Evolutionary conservation across 2,329 filamentous ascomycete species (phyloP), one percentile per base, ranked within the genome.

Genomic region (Byssochlamys sp.): DNA sequence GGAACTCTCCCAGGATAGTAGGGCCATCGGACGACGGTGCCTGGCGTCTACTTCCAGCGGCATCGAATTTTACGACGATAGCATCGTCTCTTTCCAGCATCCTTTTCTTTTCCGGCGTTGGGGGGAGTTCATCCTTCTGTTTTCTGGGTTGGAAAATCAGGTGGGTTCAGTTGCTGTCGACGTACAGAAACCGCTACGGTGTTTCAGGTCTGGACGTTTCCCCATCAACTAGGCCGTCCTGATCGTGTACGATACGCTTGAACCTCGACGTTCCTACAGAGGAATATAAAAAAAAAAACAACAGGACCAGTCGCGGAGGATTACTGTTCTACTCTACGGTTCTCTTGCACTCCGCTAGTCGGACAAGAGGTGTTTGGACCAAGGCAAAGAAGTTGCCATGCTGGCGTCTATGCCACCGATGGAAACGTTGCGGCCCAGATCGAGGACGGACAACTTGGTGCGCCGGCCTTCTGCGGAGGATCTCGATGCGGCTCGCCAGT

Each of bases 381-480:
- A 45, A 3, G 14, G 35, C 35, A 45, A 26, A 53, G 19, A 53
- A 60, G 57, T 67, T 64, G 69, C 65, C 58, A 72, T 73, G 70
- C 60, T 73, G 63, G 70, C 69, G 52, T 72, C 71, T 45, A 63
- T 70, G n/a, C 61, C 68, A 56, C 67, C 69, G 63, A 73, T 73
- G 70, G 71, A 73, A 63, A 62, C 69, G 59, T 62, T 67, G 63
- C 65, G 65, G 61, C 69, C 71, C 60, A 61, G 70, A 31, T 65
- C 70, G 54, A 64, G 63, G 50, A 67, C 66, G 24, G 63, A 67
- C 57, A 68, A 64, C 62, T 60, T 72, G 55, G 64, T 70, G 65
- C 72, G 73, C 60, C 73, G 77, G 58, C 75, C 75, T 2, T 78
- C 75, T 3, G 75, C 75, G 27, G 75, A 78, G 65, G 75, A 78